phyloP scores from a whole-genome alignment of 495 filamentous ascomycete species.

The Cercophora sp. region DNA sequence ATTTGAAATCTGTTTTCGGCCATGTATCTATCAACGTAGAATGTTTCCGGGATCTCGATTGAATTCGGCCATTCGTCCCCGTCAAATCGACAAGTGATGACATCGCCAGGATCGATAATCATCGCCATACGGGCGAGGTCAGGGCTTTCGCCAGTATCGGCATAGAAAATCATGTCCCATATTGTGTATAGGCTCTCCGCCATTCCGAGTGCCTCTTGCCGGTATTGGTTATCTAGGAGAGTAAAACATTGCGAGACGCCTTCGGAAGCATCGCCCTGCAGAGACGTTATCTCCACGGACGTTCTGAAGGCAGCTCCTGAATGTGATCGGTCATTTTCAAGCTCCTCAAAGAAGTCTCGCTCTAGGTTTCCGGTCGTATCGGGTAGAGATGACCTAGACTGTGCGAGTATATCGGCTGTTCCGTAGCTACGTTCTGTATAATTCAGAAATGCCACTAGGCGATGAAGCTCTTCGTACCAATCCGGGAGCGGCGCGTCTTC shows the following conservation, averaged over 20 bases:
- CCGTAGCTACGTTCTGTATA: conserved; percentile 76
- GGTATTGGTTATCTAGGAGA: conserved; percentile 33
- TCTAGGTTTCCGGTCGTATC: conserved; percentile 17
- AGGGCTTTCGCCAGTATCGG: conserved; percentile 27
- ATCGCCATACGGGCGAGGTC: conserved; percentile 46
- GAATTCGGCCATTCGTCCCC: conserved; percentile 36
- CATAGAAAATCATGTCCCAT: conserved; percentile 65
- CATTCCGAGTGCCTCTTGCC: conserved; percentile 20
- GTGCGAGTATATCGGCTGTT: conserved; percentile 52
- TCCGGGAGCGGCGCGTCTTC: too few species aligned
- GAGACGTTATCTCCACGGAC: conserved; percentile 10
- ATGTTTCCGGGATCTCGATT: conserved; percentile 63
- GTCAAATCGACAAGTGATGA: conserved; percentile 60
- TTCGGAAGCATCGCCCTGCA: neutral
- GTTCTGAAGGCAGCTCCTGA: conserved; percentile 5
- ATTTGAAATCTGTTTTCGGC: conserved; percentile 51
- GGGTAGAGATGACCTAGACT: neutral
- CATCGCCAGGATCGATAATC: conserved; percentile 57
- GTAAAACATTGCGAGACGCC: conserved; percentile 29
- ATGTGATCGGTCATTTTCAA: neutral
- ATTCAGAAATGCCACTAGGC: conserved; percentile 85
- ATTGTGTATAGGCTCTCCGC: conserved; percentile 65
- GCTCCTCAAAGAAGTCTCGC: conserved; percentile 24
- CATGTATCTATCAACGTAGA: conserved; percentile 79
- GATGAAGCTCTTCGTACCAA: conserved; percentile 59